phyloP scores from a whole-genome alignment of 148 eudicot genomes.

The Chenopodium berlandieri region DNA sequence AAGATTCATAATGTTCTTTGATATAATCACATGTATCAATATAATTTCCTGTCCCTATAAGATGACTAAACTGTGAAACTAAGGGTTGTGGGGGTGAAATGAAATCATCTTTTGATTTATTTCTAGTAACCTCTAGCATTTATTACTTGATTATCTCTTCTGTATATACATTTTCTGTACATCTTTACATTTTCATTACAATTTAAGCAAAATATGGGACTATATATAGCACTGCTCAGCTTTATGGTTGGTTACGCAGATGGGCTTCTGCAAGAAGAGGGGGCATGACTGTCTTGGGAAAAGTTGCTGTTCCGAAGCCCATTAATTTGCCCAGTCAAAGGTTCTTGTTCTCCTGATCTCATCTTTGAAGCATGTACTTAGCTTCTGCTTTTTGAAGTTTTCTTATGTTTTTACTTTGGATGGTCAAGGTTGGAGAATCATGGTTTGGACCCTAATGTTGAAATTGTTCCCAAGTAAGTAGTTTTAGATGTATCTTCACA shows the following conservation, averaged over 20 bases:
- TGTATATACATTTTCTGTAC: background rate
- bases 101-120: background rate
- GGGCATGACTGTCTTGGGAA: constrained; percentile 95
- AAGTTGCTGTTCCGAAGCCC: constrained; percentile 98
- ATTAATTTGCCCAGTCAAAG: constrained; percentile 95
- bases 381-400: constrained; percentile 27
- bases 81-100: background rate
- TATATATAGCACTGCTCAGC: background rate
- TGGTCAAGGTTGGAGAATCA: constrained; percentile 90
- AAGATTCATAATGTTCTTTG: no score
- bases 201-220: background rate
- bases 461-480: constrained; percentile 99
- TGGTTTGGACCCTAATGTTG: constrained; percentile 91
- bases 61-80: background rate
- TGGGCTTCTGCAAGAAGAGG: constrained; percentile 89
- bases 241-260: constrained; percentile 41
- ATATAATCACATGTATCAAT: no score
- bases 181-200: background rate
- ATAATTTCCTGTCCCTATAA: no score
- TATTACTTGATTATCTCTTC: background rate
- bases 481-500: constrained; percentile 4
- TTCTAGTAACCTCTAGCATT: background rate
- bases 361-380: constrained; percentile 15
- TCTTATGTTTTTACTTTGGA: constrained; percentile 24
- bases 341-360: constrained; percentile 35